Evolutionary conservation across 306 rosid species (phyloP).

Genomic region (Medicago ruthenica): DNA sequence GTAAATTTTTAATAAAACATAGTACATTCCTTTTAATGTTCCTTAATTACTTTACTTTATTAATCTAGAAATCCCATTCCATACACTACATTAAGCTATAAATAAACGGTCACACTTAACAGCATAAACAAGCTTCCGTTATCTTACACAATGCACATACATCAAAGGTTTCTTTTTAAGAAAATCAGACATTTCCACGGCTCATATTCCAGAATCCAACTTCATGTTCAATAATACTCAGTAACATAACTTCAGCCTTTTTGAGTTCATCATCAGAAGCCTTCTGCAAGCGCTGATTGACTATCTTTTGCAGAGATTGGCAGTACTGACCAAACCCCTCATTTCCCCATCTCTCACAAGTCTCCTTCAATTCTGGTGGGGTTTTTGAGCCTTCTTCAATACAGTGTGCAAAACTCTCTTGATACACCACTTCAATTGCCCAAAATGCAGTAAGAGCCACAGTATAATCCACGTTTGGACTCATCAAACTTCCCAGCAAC

Average conservation of each 20-base stretch:
- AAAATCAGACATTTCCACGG: conserved; percentile 41
- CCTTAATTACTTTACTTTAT: neutral
- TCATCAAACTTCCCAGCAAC: conserved; percentile 71
- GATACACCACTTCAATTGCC: conserved; percentile 87
- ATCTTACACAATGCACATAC: neutral
- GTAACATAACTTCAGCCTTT: conserved; percentile 60
- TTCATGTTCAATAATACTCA: conserved; percentile 68
- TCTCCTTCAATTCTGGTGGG: conserved; percentile 66
- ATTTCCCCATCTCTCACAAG: conserved; percentile 85
- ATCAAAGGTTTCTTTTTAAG: conserved; percentile 1
- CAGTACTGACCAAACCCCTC: conserved; percentile 77
- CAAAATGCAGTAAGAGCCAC: conserved; percentile 76
- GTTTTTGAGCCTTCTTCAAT: conserved; percentile 67
- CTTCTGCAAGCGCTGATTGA: conserved; percentile 53
- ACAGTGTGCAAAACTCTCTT: conserved; percentile 79
- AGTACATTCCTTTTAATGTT: neutral
- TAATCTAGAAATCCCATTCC: neutral
- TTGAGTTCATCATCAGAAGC: conserved; percentile 52
- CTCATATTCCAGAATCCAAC: conserved; percentile 89
- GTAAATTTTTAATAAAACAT: too few relatives aligned
- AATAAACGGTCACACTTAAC: neutral
- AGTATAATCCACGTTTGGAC: conserved; percentile 61
- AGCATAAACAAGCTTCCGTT: neutral
- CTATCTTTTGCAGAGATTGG: conserved; percentile 56
- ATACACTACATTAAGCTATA: neutral